Conservation (phyloP, 768 basidiomycete genomes). For the Mycena crocata region DNA sequence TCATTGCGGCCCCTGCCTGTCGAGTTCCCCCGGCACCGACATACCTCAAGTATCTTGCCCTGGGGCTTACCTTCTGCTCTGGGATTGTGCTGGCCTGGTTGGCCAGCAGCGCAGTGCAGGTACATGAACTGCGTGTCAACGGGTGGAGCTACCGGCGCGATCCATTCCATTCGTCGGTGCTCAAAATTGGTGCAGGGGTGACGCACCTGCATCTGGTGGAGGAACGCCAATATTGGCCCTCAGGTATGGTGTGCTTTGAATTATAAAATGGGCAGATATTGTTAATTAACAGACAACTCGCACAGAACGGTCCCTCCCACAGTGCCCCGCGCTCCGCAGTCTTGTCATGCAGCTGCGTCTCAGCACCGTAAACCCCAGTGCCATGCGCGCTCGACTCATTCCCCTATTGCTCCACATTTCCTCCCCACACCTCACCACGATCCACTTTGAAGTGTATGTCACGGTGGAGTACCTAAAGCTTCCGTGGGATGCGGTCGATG, state of each 20-base stretch:
- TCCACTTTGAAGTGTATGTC: neutral
- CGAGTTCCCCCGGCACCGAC: neutral
- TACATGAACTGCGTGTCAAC: neutral
- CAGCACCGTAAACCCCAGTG: neutral
- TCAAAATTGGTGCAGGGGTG: neutral
- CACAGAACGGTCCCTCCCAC: neutral
- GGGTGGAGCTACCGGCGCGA: neutral
- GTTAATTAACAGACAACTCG: neutral
- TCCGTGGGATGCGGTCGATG: neutral
- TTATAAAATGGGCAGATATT: neutral
- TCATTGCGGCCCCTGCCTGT: neutral
- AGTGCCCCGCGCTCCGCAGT: neutral
- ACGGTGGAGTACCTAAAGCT: neutral
- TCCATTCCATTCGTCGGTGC: neutral
- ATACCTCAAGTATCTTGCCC: neutral
- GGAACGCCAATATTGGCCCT: no score
- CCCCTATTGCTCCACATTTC: neutral
- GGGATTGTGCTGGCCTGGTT: neutral
- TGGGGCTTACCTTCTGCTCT: neutral
- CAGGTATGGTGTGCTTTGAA: neutral
- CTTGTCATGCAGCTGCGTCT: neutral
- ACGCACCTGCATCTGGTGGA: neutral
- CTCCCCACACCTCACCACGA: neutral
- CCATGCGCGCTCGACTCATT: neutral
- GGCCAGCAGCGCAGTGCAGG: neutral